Percentiles rank a stretch among this genome's conserved stretches.
These are phyloP conservation scores for Gamsiella multidivaricata DNA, from an alignment of 192 early-diverging fungal genomes.

Conservation along the genomic window DNA sequence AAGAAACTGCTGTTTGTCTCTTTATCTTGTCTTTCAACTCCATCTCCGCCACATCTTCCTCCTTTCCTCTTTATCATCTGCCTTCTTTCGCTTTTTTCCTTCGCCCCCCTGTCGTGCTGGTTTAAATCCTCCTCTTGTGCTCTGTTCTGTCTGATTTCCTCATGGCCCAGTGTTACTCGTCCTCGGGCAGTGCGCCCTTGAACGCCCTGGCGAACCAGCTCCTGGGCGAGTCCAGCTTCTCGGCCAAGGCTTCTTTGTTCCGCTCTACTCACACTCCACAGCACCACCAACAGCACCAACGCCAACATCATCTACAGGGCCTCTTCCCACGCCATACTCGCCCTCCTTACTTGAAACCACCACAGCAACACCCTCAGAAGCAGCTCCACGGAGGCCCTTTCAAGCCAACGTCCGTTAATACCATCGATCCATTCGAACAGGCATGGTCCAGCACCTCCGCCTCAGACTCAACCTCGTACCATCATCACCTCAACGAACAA, in stretches of 20 bases:
- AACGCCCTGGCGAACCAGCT: conserved; percentile 34
- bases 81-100: neutral
- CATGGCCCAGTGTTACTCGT: conserved; percentile 40
- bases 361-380: conserved; percentile 14
- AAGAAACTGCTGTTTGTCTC: no score
- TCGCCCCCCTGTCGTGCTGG: neutral
- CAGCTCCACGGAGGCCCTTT: neutral
- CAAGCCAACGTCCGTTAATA: neutral
- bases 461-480: neutral
- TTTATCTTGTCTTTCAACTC: neutral
- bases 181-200: conserved; percentile 25
- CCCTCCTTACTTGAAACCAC: neutral
- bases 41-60: neutral
- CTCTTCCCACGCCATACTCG: conserved; percentile 13
- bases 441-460: conserved; percentile 28
- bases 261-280: neutral
- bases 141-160: neutral
- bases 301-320: neutral
- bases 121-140: no score
- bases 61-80: neutral
- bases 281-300: conserved; percentile 1
- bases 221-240: conserved; percentile 36
- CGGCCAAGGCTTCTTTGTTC: conserved; percentile 9
- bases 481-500: neutral
- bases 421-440: conserved; percentile 22